A percentile compares a stretch with the other conserved stretches of the same genome.
Evolutionary conservation across 1,139 yeast species (phyloP).

Genomic region (Sugiyamaella castrensis): DNA sequence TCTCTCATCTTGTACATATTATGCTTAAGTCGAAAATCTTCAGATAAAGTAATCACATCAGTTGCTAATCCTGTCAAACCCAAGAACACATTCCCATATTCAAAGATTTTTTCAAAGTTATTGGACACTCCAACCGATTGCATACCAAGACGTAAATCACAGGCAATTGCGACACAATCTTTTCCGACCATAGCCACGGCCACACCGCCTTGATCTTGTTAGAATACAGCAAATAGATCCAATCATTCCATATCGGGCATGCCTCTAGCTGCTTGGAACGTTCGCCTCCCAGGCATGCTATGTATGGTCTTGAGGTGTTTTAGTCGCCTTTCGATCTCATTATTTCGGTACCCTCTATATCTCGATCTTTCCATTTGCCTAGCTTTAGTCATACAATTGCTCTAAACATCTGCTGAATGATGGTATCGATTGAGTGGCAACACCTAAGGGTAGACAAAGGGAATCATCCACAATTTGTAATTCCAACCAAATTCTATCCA

Average conservation of each 20-base stretch:
- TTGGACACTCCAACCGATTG: conserved; percentile 91
- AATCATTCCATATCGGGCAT: too few species aligned
- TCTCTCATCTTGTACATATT: conserved; percentile 88
- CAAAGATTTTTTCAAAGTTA: conserved; percentile 88
- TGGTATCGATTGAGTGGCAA: not conserved
- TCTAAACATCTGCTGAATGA: not conserved
- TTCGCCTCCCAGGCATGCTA: too few species aligned
- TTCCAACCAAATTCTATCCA: not conserved
- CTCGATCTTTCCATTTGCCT: too few species aligned
- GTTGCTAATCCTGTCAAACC: conserved; percentile 96
- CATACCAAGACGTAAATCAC: conserved; percentile 89
- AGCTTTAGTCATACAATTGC: too few species aligned
- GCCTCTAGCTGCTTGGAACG: too few species aligned
- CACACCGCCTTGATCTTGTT: conserved; percentile 63
- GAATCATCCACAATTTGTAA: not conserved
- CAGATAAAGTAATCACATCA: conserved; percentile 83
- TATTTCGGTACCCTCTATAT: too few species aligned
- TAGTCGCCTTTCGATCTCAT: too few species aligned
- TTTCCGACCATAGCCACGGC: conserved; percentile 99
- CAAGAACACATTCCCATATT: conserved; percentile 77
- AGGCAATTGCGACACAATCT: conserved; percentile 96
- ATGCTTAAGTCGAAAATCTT: conserved; percentile 77
- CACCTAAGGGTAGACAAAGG: not conserved
- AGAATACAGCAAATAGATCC: not conserved
- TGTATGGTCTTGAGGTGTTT: too few species aligned